These are phyloP conservation scores for Cardiosporidium cionae DNA, from an alignment of 169 alveolate species.

Conservation along the genomic window DNA sequence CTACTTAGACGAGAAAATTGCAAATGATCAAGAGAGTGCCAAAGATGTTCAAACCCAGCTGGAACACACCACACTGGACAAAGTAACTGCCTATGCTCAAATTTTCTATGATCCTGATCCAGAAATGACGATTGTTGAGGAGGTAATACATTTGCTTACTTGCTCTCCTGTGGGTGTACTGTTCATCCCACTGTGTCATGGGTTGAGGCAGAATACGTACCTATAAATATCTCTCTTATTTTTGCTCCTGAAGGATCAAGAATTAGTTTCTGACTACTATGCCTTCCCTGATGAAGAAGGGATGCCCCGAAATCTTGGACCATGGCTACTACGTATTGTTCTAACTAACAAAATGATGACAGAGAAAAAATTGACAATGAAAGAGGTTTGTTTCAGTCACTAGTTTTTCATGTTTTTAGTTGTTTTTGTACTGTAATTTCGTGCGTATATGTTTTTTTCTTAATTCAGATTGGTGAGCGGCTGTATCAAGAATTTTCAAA, in stretches of 20 bases:
- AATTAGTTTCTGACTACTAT: constrained; percentile 87
- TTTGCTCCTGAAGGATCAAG: too few relatives aligned
- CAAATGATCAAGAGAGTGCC: constrained; percentile 80
- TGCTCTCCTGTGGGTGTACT: too few relatives aligned
- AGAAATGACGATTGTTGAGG: constrained; percentile 76
- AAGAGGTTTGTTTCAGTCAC: too few relatives aligned
- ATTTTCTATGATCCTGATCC: constrained; percentile 96
- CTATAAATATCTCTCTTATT: too few relatives aligned
- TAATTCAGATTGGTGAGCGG: constrained; percentile 36
- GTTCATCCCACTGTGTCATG: too few relatives aligned
- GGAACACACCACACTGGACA: constrained; percentile 91
- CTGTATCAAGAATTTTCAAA: constrained; percentile 75
- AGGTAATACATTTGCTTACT: too few relatives aligned
- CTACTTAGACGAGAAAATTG: constrained; percentile 73
- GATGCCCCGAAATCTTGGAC: constrained; percentile 64
- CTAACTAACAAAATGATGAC: constrained; percentile 85
- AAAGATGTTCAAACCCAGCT: constrained; percentile 84
- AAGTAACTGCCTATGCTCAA: constrained; percentile 80
- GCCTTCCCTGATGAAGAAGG: constrained; percentile 90
- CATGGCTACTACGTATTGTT: constrained; percentile 93
- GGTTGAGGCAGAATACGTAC: too few relatives aligned
- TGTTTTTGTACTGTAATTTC: background rate
- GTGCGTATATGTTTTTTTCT: background rate
- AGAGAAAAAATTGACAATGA: constrained; percentile 90
- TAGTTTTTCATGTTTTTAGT: constrained; percentile 50